These are phyloP conservation scores for Daldinia loculata DNA, from an alignment of 495 filamentous ascomycete genomes.

Conservation along the genomic window DNA sequence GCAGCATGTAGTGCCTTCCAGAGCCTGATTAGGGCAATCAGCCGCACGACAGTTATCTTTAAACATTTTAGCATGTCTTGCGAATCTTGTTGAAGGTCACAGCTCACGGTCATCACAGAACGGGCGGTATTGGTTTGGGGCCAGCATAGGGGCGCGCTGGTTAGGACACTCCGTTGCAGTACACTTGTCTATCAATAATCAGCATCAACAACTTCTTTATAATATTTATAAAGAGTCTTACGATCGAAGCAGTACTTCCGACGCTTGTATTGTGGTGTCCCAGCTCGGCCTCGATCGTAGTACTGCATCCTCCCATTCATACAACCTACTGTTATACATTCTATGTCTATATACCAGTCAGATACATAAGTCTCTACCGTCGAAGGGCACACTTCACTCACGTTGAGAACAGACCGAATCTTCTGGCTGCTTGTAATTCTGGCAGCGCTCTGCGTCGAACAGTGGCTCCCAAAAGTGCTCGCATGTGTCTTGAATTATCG, in stretches of 20 bases:
- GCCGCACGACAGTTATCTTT: slow-evolving; percentile 16
- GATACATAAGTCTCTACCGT: background rate
- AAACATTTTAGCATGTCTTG: background rate
- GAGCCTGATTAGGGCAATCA: background rate
- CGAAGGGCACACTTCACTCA: slow-evolving; percentile 1
- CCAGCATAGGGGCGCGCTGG: slow-evolving; percentile 18
- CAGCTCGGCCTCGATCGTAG: slow-evolving; percentile 23
- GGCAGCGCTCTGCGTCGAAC: slow-evolving; percentile 3
- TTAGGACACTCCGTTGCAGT: background rate
- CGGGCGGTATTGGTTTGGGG: slow-evolving; percentile 30
- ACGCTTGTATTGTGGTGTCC: slow-evolving; percentile 36
- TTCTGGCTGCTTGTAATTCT: background rate
- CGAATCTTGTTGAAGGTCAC: background rate
- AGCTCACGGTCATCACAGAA: slow-evolving; percentile 45
- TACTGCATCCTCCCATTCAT: slow-evolving; percentile 28
- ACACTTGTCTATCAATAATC: slow-evolving; percentile 27
- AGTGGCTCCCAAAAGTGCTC: slow-evolving; percentile 12
- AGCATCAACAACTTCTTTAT: background rate
- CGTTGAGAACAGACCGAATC: slow-evolving; percentile 29
- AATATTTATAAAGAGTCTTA: slow-evolving; percentile 1
- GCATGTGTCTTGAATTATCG: slow-evolving; percentile 21
- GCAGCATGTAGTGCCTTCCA: background rate
- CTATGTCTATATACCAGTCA: slow-evolving; percentile 18
- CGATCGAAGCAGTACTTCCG: slow-evolving; percentile 35
- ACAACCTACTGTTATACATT: slow-evolving; percentile 8